Conservation (phyloP, 2,329 filamentous ascomycete species). For the Colletotrichum tabaci region DNA sequence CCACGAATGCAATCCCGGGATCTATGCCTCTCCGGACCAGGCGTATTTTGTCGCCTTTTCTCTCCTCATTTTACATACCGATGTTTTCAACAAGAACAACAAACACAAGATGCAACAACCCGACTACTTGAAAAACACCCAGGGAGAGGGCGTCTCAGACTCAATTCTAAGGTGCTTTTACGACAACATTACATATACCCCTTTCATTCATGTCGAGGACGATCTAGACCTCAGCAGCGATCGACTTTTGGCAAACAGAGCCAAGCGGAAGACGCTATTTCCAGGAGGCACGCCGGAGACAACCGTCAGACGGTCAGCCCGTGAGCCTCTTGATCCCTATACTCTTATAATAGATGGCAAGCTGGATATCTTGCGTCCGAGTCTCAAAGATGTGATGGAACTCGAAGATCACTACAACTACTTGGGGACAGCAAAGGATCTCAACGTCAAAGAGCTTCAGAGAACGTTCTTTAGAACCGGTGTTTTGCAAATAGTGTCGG, state of each 20-base stretch:
- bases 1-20: conserved; percentile 97
- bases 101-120: conserved; percentile 98
- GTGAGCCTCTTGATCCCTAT: conserved; percentile 95
- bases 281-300: conserved; percentile 76
- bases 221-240: conserved; percentile 86
- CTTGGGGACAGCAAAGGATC: conserved; percentile 79
- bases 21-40: conserved; percentile 91
- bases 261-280: conserved; percentile 79
- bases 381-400: conserved; percentile 91
- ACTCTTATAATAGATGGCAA: conserved; percentile 93
- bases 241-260: conserved; percentile 78
- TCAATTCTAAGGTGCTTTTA: conserved; percentile 97
- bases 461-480: conserved; percentile 93
- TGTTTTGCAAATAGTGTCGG: conserved; percentile 94
- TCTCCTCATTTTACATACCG: conserved; percentile 94
- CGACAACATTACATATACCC: conserved; percentile 98
- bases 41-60: conserved; percentile 99
- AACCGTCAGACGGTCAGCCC: conserved; percentile 71
- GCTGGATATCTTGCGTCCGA: conserved; percentile 85
- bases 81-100: conserved; percentile 99
- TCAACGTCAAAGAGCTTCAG: conserved; percentile 87
- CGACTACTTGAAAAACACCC: conserved; percentile 96
- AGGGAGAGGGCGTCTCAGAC: conserved; percentile 91
- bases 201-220: conserved; percentile 97
- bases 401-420: conserved; percentile 94